These are phyloP conservation scores for Lavandula angustifolia DNA, from an alignment of 257 asterid genomes.

Conservation along the genomic window DNA sequence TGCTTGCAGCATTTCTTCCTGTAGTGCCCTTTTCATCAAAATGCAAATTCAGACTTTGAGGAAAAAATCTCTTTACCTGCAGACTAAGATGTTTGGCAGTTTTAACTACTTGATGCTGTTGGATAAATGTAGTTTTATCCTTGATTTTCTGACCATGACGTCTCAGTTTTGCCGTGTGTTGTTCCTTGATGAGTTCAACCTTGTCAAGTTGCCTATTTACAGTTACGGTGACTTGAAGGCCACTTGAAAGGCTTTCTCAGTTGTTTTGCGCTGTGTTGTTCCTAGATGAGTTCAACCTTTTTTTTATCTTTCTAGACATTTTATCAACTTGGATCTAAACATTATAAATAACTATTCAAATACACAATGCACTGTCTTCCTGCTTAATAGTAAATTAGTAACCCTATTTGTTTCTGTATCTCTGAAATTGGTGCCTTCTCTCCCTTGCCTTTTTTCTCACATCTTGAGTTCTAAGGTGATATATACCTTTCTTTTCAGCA, in stretches of 20 bases:
- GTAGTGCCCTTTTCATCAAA: constrained; percentile 10
- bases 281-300: constrained; percentile 1
- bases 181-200: too few species aligned
- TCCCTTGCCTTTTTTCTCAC: constrained; percentile 2
- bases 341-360: constrained; percentile 14
- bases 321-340: constrained; percentile 20
- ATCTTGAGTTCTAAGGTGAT: constrained; percentile 8
- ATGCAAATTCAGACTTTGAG: constrained; percentile 20
- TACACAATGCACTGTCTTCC: constrained; percentile 5
- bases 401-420: constrained; percentile 8
- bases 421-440: constrained; percentile 12
- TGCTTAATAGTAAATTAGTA: constrained; percentile 2
- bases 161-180: constrained; percentile 23
- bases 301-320: constrained; percentile 18
- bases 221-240: constrained; percentile 14
- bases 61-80: constrained; percentile 14
- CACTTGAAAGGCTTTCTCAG: too few species aligned
- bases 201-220: background rate
- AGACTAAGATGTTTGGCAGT: constrained; percentile 21
- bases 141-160: constrained; percentile 18
- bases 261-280: too few species aligned
- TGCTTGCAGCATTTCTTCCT: constrained; percentile 22
- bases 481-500: constrained; percentile 55
- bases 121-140: constrained; percentile 18
- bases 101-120: constrained; percentile 30